Evolutionary conservation across 2,329 filamentous ascomycete genomes (phyloP).

Genomic region (Helicocarpus griseus): DNA sequence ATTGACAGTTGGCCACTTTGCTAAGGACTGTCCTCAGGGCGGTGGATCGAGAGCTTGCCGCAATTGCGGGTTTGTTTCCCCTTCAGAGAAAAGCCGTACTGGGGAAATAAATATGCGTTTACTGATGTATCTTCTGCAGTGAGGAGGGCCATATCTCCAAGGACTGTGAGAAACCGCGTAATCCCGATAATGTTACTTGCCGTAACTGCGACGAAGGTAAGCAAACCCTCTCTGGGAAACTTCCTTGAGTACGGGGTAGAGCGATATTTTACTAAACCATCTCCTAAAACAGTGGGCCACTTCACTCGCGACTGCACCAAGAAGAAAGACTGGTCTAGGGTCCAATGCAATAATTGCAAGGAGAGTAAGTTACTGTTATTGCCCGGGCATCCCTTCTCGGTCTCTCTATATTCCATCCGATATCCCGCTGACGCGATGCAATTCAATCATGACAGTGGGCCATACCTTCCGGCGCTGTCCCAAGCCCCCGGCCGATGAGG

Average conservation of each 20-base stretch:
- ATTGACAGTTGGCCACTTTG: slow-evolving; percentile 33
- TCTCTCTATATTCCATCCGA: neutral
- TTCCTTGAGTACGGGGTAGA: neutral
- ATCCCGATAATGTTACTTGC: slow-evolving; percentile 32
- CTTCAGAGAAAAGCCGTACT: neutral
- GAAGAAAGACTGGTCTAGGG: slow-evolving; percentile 34
- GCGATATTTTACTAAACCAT: neutral
- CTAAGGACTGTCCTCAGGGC: slow-evolving; percentile 36
- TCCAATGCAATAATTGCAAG: slow-evolving; percentile 37
- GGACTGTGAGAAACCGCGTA: slow-evolving; percentile 35
- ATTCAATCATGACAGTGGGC: slow-evolving; percentile 25
- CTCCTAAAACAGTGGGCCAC: slow-evolving; percentile 27
- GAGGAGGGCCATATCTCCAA: slow-evolving; percentile 33
- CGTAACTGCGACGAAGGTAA: slow-evolving; percentile 37
- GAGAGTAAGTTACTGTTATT: slow-evolving; percentile 26
- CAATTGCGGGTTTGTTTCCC: slow-evolving; percentile 33
- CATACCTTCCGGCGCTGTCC: slow-evolving; percentile 33
- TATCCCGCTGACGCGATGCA: slow-evolving; percentile 8
- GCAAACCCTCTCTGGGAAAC: neutral
- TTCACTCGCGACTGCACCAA: slow-evolving; percentile 34
- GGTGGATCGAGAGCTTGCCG: slow-evolving; percentile 29
- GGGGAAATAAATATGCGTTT: neutral
- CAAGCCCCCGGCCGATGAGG: slow-evolving; percentile 16
- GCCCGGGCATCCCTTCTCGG: neutral
- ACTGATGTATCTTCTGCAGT: slow-evolving; percentile 21